phyloP scores from a whole-genome alignment of 352 stramenopile species.

The Elongisporangium prolatum region DNA sequence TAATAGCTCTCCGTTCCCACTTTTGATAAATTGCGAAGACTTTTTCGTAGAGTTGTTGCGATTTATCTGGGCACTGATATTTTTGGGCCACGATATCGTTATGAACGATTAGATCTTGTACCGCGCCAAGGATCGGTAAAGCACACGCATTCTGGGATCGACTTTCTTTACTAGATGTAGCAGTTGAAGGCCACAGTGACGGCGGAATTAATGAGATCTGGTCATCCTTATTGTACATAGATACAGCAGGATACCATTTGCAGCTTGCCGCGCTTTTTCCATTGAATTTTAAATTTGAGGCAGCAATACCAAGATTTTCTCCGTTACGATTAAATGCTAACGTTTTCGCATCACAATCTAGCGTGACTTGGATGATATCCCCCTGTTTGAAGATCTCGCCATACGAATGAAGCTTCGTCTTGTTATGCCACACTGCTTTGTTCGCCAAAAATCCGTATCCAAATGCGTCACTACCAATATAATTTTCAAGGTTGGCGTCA shows the following conservation, averaged over 20 bases:
- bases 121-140: constrained; percentile 21
- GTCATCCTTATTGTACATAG: constrained; percentile 91
- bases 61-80: neutral
- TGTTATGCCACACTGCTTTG: constrained; percentile 91
- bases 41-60: constrained; percentile 15
- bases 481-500: constrained; percentile 82
- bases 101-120: constrained; percentile 26
- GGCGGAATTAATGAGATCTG: constrained; percentile 70
- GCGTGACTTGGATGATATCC: constrained; percentile 77
- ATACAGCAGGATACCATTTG: constrained; percentile 87
- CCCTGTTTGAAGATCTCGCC: constrained; percentile 90
- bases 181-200: neutral
- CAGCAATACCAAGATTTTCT: constrained; percentile 78
- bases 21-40: constrained; percentile 20
- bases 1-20: constrained; percentile 19
- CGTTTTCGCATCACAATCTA: constrained; percentile 80
- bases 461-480: constrained; percentile 82
- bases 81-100: neutral
- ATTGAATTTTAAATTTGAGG: constrained; percentile 44
- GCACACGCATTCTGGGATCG: constrained; percentile 35
- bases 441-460: constrained; percentile 91
- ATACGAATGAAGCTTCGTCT: constrained; percentile 84
- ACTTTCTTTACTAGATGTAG: constrained; percentile 4
- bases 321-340: constrained; percentile 86
- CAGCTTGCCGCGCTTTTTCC: constrained; percentile 9